These are phyloP conservation scores for Cercophora sp. DNA, from an alignment of 495 filamentous ascomycete species.

Conservation along the genomic window DNA sequence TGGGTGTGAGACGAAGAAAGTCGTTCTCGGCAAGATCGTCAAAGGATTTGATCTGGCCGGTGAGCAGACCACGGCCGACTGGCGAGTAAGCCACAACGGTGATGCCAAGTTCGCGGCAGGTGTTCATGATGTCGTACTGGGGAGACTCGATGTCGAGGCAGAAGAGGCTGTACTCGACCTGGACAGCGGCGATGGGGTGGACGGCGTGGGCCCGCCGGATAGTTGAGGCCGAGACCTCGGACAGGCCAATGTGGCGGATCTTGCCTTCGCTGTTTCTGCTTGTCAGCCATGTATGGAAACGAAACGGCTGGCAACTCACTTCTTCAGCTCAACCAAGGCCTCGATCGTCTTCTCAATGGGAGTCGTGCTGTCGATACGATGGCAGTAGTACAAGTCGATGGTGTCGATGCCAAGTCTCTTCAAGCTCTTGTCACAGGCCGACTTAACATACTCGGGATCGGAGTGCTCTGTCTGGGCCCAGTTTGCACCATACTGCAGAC, in stretches of 20 bases:
- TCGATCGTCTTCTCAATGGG: conserved; percentile 43
- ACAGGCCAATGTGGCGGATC: conserved; percentile 68
- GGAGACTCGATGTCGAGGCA: conserved; percentile 55
- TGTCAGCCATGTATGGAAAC: background rate
- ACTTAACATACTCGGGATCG: conserved; percentile 59
- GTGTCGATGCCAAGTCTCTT: conserved; percentile 60
- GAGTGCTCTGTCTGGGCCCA: conserved; percentile 49
- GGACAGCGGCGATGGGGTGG: conserved; percentile 67
- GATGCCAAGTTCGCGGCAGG: conserved; percentile 68
- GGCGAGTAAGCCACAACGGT: conserved; percentile 61
- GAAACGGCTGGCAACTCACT: conserved; percentile 4
- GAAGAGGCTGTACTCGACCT: conserved; percentile 75
- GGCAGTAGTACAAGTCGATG: conserved; percentile 77
- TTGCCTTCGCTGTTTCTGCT: conserved; percentile 63
- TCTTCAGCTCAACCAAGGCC: conserved; percentile 21
- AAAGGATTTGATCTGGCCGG: conserved; percentile 60
- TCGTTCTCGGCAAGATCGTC: conserved; percentile 62
- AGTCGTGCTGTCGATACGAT: conserved; percentile 58
- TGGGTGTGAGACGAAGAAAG: conserved; percentile 40
- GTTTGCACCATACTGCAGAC: conserved; percentile 24
- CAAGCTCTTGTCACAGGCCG: conserved; percentile 58
- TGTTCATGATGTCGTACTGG: conserved; percentile 56
- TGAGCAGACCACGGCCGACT: conserved; percentile 52
- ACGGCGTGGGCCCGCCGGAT: conserved; percentile 67
- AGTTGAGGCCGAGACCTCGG: conserved; percentile 67